phyloP scores from a whole-genome alignment of 352 stramenopile species.

The Chloridella minuta region DNA sequence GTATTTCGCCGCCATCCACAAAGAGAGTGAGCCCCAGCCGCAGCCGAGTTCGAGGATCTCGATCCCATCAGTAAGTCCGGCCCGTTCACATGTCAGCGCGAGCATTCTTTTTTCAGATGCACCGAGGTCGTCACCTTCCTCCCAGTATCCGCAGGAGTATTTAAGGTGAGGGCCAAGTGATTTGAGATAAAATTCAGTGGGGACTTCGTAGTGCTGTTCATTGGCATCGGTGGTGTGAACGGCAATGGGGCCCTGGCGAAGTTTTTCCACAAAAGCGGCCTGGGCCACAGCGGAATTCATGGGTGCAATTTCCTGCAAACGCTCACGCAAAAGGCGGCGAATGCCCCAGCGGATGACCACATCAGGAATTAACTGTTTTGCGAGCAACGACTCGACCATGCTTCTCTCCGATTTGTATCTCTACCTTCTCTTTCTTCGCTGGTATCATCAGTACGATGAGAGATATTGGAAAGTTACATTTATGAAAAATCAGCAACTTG shows the following conservation, averaged over 20 bases:
- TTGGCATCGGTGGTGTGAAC: slow-evolving; percentile 33
- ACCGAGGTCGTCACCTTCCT: slow-evolving; percentile 25
- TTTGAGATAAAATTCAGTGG: slow-evolving; percentile 35
- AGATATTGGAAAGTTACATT: too few relatives aligned
- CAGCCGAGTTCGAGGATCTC: slow-evolving; percentile 43
- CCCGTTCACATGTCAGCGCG: slow-evolving; percentile 32
- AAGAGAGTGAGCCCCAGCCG: slow-evolving; percentile 31
- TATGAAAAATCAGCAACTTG: too few relatives aligned
- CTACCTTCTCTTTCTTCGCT: too few relatives aligned
- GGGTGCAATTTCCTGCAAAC: slow-evolving; percentile 16
- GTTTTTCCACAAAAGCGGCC: slow-evolving; percentile 19
- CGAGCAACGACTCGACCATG: too few relatives aligned
- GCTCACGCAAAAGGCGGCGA: slow-evolving; percentile 28
- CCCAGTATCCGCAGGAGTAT: slow-evolving; percentile 32
- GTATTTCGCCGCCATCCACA: slow-evolving; percentile 27
- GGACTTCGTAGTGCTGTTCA: slow-evolving; percentile 49
- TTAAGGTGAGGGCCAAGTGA: slow-evolving; percentile 38
- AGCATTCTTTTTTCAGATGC: slow-evolving; percentile 38
- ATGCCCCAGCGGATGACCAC: slow-evolving; percentile 21
- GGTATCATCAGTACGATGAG: too few relatives aligned
- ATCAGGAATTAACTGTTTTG: too few relatives aligned
- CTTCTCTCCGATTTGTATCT: too few relatives aligned
- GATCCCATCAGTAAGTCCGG: slow-evolving; percentile 17
- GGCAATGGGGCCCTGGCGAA: slow-evolving; percentile 25
- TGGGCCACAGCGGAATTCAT: too few relatives aligned